A percentile compares a stretch with the other conserved stretches of the same genome.
Evolutionary conservation across 1,284 basidiomycete genomes (phyloP).

Genomic region (Pterulicium gracile): DNA sequence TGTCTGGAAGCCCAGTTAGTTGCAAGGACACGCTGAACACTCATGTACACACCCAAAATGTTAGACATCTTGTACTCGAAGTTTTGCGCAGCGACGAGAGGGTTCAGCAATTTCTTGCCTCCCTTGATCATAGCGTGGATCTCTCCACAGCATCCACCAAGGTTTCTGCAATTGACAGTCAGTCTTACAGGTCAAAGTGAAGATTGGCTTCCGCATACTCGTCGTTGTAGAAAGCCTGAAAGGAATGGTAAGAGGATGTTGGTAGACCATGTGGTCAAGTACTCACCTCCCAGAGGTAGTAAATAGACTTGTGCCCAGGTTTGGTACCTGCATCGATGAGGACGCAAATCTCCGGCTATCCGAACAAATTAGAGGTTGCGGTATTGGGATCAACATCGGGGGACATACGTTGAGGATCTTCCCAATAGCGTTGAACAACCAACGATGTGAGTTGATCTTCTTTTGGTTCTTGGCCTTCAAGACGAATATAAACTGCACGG

Average conservation of each 20-base stretch:
- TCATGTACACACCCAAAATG: constrained; percentile 69
- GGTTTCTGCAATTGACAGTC: constrained; percentile 23
- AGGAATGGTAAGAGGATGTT: neutral
- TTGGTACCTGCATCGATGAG: constrained; percentile 93
- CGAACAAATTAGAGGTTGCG: constrained; percentile 6
- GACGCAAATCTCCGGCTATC: constrained; percentile 81
- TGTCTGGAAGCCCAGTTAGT: constrained; percentile 37
- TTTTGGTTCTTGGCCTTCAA: constrained; percentile 97
- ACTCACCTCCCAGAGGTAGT: constrained; percentile 80
- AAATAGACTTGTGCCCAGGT: constrained; percentile 93
- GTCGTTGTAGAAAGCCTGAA: constrained; percentile 65
- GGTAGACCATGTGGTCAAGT: neutral
- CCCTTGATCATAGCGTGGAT: constrained; percentile 93
- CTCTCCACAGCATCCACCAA: constrained; percentile 83
- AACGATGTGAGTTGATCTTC: constrained; percentile 95
- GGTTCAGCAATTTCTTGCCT: constrained; percentile 88
- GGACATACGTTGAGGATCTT: constrained; percentile 57
- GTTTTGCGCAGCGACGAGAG: constrained; percentile 91
- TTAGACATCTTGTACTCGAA: constrained; percentile 99
- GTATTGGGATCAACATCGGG: neutral
- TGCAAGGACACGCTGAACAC: neutral
- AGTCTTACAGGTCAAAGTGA: too few species aligned
- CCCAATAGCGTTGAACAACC: constrained; percentile 97
- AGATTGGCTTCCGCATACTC: constrained; percentile 29
- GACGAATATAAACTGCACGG: constrained; percentile 92